Evolutionary conservation across 306 rosid genomes (phyloP), one percentile per base, ranked within the genome.

Genomic region (Begonia fuchsioides): DNA sequence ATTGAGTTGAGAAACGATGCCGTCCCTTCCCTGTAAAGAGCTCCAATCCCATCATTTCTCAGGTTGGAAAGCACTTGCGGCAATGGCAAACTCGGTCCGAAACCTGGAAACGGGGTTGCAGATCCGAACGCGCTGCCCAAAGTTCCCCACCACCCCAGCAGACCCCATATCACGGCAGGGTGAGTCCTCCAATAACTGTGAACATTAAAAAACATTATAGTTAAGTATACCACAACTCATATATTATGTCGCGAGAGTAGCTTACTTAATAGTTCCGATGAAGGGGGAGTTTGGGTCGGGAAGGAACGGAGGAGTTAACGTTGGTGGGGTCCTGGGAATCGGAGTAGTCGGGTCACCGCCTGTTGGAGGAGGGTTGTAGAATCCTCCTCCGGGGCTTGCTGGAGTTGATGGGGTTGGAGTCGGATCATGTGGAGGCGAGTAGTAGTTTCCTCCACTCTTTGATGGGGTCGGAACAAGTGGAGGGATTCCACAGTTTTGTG

Each of bases 111-210:
- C 47, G 50, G 74, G 1, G 74, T 63, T 0, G 41, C 73, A 3
- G 32, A 0, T 8, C 95, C 87, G 59, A 88, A 88, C 38, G 78
- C 64, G 54, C 51, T 76, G 11, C 97, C 93, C 13, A 84, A 9
- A 2, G 76, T 90, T 74, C 93, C 97, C 90, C 82, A 81, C 90
- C 90, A 90, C 0, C 97, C 97, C 12, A 90, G 55, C 26, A 84
- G 38, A 50, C 97, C 95, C 90, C 78, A 79, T 43, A 90, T 81
- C 57, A 81, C 51, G 44, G 56, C 72, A 44, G 97, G 97, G 61
- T 90, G 93, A 50, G 15, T 68, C 66, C 65, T 77, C 97, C 97
- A 90, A 61, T 70, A 90, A 65, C 97, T 90, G 80, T 59, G 6
- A 1, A 26, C 32, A 26, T 26, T 1, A 1, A 26, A 26, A 7